phyloP scores from a whole-genome alignment of 176 grass and related monocot species.

The Rhipidocladum racemiflorum region DNA sequence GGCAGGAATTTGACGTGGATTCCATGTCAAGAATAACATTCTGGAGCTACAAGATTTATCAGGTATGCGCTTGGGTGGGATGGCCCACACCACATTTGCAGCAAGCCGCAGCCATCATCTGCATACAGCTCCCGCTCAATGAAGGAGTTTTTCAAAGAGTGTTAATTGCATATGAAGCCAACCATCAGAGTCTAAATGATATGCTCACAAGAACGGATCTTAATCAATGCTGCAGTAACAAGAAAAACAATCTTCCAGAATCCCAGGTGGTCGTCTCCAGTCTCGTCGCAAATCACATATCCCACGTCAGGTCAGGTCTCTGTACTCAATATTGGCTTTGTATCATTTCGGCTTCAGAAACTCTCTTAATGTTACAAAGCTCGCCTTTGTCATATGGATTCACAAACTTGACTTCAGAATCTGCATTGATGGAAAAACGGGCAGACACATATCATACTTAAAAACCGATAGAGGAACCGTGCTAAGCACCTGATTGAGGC shows the following conservation, averaged over 20 bases:
- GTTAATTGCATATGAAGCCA: background rate
- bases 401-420: slow-evolving; percentile 56
- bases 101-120: background rate
- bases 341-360: slow-evolving; percentile 65
- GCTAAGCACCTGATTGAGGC: slow-evolving; percentile 56
- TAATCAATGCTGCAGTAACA: background rate
- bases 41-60: background rate
- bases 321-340: slow-evolving; percentile 22
- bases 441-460: slow-evolving; percentile 16
- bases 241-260: slow-evolving; percentile 17
- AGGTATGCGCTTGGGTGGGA: background rate
- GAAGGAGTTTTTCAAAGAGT: background rate
- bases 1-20: slow-evolving; percentile 14
- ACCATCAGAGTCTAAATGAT: slow-evolving; percentile 1
- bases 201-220: slow-evolving; percentile 23
- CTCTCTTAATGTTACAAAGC: slow-evolving; percentile 70
- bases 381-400: slow-evolving; percentile 88
- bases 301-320: slow-evolving; percentile 7
- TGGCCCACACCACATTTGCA: background rate
- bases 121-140: background rate
- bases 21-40: background rate
- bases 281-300: background rate
- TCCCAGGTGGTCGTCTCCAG: background rate
- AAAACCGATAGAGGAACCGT: background rate
- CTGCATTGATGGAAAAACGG: slow-evolving; percentile 26